Conservation (phyloP, 225 moss, liverwort and hornwort species). For the Antitrichia curtipendula region DNA sequence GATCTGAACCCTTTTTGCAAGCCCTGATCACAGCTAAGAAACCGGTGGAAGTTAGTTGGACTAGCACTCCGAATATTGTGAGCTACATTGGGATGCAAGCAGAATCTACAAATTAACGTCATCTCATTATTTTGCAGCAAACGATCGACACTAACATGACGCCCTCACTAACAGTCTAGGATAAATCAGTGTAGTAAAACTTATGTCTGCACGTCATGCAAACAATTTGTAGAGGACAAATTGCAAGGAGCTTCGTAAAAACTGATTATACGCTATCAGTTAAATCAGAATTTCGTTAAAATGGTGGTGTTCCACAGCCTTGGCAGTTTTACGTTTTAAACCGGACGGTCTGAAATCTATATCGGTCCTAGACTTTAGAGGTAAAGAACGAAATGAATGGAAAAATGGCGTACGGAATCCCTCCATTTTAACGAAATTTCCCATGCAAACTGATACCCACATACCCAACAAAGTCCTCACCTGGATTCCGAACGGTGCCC, state of each 20-base stretch:
- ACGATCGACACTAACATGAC: too few species aligned
- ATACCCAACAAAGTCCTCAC: background rate
- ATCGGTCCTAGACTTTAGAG: too few species aligned
- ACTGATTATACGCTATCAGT: background rate
- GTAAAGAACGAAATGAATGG: too few species aligned
- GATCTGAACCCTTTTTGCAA: background rate
- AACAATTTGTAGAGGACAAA: background rate
- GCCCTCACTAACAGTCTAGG: background rate
- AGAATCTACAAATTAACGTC: background rate
- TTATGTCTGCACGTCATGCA: background rate
- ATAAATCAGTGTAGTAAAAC: background rate
- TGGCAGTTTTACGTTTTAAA: too few species aligned
- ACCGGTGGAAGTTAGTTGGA: background rate
- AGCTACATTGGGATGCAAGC: background rate
- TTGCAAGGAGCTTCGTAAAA: background rate
- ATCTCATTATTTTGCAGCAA: background rate
- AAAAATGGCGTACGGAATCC: too few species aligned
- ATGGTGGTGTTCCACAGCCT: too few species aligned
- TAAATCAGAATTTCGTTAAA: too few species aligned
- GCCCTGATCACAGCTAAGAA: background rate
- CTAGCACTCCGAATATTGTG: background rate
- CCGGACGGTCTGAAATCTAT: too few species aligned
- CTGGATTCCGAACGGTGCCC: constrained; percentile 34
- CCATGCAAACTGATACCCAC: background rate
- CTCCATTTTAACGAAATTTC: too few species aligned